Evolutionary conservation across 2,329 filamentous ascomycete species (phyloP), one percentile per base, ranked within the genome.

Genomic region (Calonectria henricotiae): DNA sequence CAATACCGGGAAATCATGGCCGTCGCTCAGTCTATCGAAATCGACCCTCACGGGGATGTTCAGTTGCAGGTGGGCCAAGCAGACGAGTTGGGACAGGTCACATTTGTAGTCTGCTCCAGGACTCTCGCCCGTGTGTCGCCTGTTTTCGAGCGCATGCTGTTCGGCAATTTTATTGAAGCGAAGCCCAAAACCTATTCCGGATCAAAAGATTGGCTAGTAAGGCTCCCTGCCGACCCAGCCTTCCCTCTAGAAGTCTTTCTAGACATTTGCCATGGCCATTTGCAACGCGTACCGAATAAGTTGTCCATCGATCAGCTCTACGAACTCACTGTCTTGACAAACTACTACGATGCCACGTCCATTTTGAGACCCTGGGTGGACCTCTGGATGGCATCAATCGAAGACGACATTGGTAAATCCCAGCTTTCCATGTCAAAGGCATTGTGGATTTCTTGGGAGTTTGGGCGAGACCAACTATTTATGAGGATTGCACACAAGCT

Each of bases 401-500:
- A 71, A 8, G 73, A 74, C 3, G 67, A 69, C 20, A 63, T 61
- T 3, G 65, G 64, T 0, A 69, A 74, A 8, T 73, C 73, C 2
- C 71, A 71, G 17, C 66, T 66, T 5, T 62, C 71, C 9, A 63
- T 77, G 62, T 70, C 76, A 11, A 77, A 79, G 58, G 44, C 79
- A 3, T 62, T 82, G 3, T 81, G 79, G 74, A 75, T 82, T 3
- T 71, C 77, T 0, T 82, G 80, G 76, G 79, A 81, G 69, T 65
- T 82, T 27, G 80, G 80, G 0, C 67, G 74, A 11, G 62, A 70
- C 4, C 69, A 75, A 6, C 61, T 69, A 1, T 81, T 82, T 27
- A 47, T 37, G 7, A 71, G 71, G 9, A 69, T 76, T 11, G 71
- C 12, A 64, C 35, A 73, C n/a, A 74, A 74, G 58, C 74, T 81